A percentile compares a stretch with the other conserved stretches of the same genome.
Conservation (phyloP, 208 protist species). For the Zelonia costaricensis region DNA sequence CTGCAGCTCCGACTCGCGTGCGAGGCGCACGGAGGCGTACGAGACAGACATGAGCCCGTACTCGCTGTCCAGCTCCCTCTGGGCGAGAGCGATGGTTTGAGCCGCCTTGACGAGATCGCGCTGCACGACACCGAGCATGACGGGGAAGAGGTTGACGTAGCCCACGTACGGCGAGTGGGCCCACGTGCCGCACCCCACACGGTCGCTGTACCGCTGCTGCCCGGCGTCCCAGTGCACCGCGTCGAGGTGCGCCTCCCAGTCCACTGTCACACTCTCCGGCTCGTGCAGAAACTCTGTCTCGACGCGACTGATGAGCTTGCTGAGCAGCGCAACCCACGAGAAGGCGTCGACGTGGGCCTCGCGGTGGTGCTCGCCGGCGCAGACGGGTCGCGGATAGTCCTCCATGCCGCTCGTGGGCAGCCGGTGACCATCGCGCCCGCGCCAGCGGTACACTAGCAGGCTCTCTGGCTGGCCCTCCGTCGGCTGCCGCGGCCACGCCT, state of each 20-base stretch:
- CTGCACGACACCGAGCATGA: conserved; percentile 60
- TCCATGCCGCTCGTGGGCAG: conserved; percentile 78
- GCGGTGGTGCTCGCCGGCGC: conserved; percentile 42
- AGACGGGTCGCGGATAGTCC: conserved; percentile 76
- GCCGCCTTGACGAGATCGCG: conserved; percentile 35
- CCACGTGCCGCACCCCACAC: conserved; percentile 48
- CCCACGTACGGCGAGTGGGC: conserved; percentile 73
- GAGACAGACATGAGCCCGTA: conserved; percentile 81
- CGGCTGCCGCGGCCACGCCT: conserved; percentile 51
- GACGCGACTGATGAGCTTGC: conserved; percentile 56
- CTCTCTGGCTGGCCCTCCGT: conserved; percentile 32
- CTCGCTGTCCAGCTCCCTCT: conserved; percentile 43
- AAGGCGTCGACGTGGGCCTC: conserved; percentile 86
- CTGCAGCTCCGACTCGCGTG: conserved; percentile 41
- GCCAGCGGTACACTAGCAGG: conserved; percentile 78
- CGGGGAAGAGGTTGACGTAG: conserved; percentile 77
- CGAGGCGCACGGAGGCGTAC: conserved; percentile 56
- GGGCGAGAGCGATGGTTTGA: conserved; percentile 52
- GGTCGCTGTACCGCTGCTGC: conserved; percentile 65
- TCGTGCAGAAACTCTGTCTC: conserved; percentile 51
- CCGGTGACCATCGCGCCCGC: conserved; percentile 53
- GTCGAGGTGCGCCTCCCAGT: conserved; percentile 76
- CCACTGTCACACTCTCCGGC: conserved; percentile 47
- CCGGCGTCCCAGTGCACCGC: conserved; percentile 74
- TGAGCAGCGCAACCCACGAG: conserved; percentile 78